Percentiles rank a stretch among this genome's conserved stretches.
Evolutionary conservation across 2,329 filamentous ascomycete genomes (phyloP).

Genomic region (Clathrospora elynae): DNA sequence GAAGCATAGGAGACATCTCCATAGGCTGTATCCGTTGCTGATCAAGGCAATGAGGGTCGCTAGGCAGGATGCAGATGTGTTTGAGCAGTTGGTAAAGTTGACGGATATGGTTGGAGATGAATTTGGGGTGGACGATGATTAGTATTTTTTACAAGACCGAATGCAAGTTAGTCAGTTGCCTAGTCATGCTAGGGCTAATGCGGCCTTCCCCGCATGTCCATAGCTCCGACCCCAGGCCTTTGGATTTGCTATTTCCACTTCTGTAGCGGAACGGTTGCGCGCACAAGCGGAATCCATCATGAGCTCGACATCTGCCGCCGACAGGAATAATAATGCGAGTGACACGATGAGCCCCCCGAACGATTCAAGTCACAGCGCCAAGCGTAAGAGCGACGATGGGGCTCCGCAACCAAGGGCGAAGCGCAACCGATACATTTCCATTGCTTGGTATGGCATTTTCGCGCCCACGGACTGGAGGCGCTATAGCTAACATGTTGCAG

Average conservation of each 20-base stretch:
- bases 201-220: slow-evolving; percentile 13
- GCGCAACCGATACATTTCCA: slow-evolving; percentile 70
- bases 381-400: slow-evolving; percentile 54
- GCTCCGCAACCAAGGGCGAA: slow-evolving; percentile 60
- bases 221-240: slow-evolving; percentile 9
- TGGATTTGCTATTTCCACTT: slow-evolving; percentile 6
- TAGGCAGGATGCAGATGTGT: slow-evolving; percentile 65
- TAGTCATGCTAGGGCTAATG: slow-evolving; percentile 1
- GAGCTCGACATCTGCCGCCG: slow-evolving; percentile 20
- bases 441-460: slow-evolving; percentile 61
- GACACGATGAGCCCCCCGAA: slow-evolving; percentile 43
- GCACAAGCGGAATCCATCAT: slow-evolving; percentile 12
- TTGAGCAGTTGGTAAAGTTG: slow-evolving; percentile 50
- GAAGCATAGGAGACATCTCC: slow-evolving; percentile 70
- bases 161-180: too few relatives aligned
- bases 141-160: not conserved
- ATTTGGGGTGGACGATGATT: slow-evolving; percentile 41
- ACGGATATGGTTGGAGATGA: slow-evolving; percentile 50
- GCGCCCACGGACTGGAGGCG: slow-evolving; percentile 34
- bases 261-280: slow-evolving; percentile 16
- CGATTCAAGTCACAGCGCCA: slow-evolving; percentile 33
- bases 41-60: slow-evolving; percentile 66
- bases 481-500: slow-evolving; percentile 43
- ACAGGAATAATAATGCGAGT: slow-evolving; percentile 32
- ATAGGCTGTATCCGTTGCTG: slow-evolving; percentile 79